Evolutionary conservation across 2,329 filamentous ascomycete species (phyloP).

Genomic region (Fulvia fulva): DNA sequence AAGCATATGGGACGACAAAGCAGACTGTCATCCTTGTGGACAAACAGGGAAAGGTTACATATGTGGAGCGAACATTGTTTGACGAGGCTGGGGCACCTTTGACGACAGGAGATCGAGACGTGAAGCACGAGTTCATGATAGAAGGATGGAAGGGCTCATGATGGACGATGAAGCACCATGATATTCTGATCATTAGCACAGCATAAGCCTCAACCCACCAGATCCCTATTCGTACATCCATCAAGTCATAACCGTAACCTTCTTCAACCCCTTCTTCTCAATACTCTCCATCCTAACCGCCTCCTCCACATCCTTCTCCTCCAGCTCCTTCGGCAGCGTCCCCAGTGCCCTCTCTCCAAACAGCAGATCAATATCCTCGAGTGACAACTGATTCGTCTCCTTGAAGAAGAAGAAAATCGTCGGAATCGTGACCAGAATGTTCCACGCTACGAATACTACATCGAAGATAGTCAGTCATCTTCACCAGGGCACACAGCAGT

Average conservation of each 20-base stretch:
- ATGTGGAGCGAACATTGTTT: constrained; percentile 59
- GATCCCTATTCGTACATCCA: neutral
- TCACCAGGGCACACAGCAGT: too few relatives aligned
- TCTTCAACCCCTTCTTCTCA: constrained; percentile 10
- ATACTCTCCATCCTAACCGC: constrained; percentile 20
- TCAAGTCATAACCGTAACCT: constrained; percentile 5
- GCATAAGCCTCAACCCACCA: too few relatives aligned
- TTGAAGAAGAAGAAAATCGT: constrained; percentile 52
- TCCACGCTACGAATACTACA: constrained; percentile 47
- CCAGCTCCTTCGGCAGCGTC: constrained; percentile 43
- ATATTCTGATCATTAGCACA: too few relatives aligned
- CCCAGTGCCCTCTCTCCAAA: constrained; percentile 53
- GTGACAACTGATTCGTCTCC: constrained; percentile 50
- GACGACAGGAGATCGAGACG: constrained; percentile 45
- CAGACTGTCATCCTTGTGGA: constrained; percentile 59
- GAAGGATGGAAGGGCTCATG: constrained; percentile 34
- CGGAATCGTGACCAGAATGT: constrained; percentile 41
- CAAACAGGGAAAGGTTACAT: constrained; percentile 54
- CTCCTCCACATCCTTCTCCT: constrained; percentile 34
- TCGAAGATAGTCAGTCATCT: too few relatives aligned
- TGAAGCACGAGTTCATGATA: constrained; percentile 46
- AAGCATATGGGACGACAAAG: constrained; percentile 61
- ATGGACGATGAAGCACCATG: neutral
- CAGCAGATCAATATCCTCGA: constrained; percentile 57
- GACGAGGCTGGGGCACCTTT: constrained; percentile 50